Evolutionary conservation across 306 rosid genomes (phyloP).

Genomic region (Crotalaria pallida): DNA sequence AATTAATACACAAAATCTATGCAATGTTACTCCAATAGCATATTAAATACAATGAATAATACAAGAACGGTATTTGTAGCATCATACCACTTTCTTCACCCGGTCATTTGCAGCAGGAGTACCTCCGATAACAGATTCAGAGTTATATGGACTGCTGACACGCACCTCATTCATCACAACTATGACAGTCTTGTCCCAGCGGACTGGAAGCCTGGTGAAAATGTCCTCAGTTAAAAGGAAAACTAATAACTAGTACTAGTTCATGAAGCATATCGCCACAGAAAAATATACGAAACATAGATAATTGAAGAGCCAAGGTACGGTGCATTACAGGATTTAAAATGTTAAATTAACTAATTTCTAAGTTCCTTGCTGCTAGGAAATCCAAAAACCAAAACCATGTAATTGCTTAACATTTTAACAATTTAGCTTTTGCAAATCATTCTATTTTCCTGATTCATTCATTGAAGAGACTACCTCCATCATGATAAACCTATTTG

Average conservation of each 20-base stretch:
- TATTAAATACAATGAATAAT: neutral
- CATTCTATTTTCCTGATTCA: neutral
- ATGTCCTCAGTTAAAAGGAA: slow-evolving; percentile 14
- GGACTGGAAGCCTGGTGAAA: slow-evolving; percentile 86
- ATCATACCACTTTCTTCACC: slow-evolving; percentile 94
- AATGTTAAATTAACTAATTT: neutral
- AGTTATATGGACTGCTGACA: slow-evolving; percentile 80
- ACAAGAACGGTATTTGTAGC: slow-evolving; percentile 6
- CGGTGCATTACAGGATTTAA: neutral
- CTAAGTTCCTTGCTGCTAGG: neutral
- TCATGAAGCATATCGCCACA: neutral
- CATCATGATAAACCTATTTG: neutral
- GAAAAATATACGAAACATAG: neutral
- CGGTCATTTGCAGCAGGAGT: slow-evolving; percentile 95
- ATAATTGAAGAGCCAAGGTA: neutral
- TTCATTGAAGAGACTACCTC: too few species aligned
- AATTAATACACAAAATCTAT: neutral
- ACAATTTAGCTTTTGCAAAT: neutral
- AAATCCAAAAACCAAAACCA: neutral
- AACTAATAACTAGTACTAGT: neutral
- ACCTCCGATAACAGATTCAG: slow-evolving; percentile 93
- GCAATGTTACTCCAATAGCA: neutral
- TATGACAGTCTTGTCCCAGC: slow-evolving; percentile 94
- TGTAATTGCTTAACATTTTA: neutral
- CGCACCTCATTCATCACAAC: slow-evolving; percentile 97